phyloP scores from a whole-genome alignment of 1,139 yeast species.

The Zygoascus meyerae region DNA sequence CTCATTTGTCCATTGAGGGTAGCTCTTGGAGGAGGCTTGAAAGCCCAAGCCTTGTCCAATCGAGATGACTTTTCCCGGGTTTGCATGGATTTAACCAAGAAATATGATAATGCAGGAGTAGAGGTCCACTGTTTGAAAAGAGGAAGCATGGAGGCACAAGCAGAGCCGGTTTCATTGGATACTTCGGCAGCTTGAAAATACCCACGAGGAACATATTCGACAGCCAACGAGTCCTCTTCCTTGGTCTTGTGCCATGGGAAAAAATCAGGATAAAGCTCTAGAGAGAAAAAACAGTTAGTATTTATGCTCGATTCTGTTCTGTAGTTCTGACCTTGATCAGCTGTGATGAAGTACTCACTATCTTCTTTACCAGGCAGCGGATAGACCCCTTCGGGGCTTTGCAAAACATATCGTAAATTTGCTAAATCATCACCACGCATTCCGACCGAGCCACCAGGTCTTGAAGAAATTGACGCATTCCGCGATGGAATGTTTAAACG shows the following conservation, averaged over 20 bases:
- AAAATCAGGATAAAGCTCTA: slow-evolving; percentile 62
- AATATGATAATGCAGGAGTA: slow-evolving; percentile 55
- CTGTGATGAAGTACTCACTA: slow-evolving; percentile 5
- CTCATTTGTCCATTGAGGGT: slow-evolving; percentile 81
- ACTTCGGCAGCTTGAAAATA: slow-evolving; percentile 51
- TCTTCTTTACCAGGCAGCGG: slow-evolving; percentile 26
- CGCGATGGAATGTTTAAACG: not conserved
- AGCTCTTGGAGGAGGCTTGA: slow-evolving; percentile 78
- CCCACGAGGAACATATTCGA: slow-evolving; percentile 53
- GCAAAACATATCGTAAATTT: slow-evolving; percentile 21
- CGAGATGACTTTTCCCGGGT: slow-evolving; percentile 63
- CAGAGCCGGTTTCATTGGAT: slow-evolving; percentile 42
- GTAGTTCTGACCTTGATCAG: too few relatives aligned
- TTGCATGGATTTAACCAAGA: slow-evolving; percentile 59
- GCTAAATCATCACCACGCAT: slow-evolving; percentile 21
- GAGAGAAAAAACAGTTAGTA: not conserved
- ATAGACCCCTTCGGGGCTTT: slow-evolving; percentile 34
- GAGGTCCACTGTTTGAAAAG: slow-evolving; percentile 43
- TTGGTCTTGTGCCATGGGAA: slow-evolving; percentile 60
- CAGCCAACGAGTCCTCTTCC: slow-evolving; percentile 48
- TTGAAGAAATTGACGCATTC: slow-evolving; percentile 5
- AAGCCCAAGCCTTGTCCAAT: slow-evolving; percentile 49
- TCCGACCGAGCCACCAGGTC: not conserved
- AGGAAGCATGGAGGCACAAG: slow-evolving; percentile 28
- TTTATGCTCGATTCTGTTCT: not conserved